phyloP scores from a whole-genome alignment of 73 alveolate species.

The Effrenium voratum region DNA sequence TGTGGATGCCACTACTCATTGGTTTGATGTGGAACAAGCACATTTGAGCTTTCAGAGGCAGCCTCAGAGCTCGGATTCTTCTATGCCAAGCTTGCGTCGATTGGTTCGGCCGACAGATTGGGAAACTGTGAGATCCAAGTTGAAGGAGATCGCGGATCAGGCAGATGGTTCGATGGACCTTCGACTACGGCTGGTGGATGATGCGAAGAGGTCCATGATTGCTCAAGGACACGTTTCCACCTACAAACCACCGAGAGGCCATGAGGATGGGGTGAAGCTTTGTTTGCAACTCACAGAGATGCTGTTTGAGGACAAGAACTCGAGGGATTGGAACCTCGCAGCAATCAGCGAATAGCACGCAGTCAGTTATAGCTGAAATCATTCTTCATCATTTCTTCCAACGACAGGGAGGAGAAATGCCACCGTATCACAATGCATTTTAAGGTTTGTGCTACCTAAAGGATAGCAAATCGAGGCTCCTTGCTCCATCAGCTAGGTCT shows the following conservation, averaged over 20 bases:
- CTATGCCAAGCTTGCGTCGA: conserved; percentile 62
- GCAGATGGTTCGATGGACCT: background rate
- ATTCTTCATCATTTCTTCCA: too few species aligned
- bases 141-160: background rate
- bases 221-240: conserved; percentile 18
- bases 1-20: conserved; percentile 33
- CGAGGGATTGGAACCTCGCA: conserved; percentile 2
- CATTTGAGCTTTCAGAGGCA: conserved; percentile 49
- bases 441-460: too few species aligned
- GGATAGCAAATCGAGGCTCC: too few species aligned
- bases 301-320: background rate
- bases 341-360: conserved; percentile 26
- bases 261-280: conserved; percentile 29
- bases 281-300: conserved; percentile 37
- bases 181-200: conserved; percentile 19
- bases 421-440: too few species aligned
- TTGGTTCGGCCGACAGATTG: conserved; percentile 77
- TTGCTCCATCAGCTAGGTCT: too few species aligned
- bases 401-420: too few species aligned
- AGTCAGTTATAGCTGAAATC: too few species aligned
- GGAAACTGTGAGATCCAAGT: conserved; percentile 47
- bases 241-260: background rate
- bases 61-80: conserved; percentile 24
- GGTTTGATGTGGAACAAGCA: conserved; percentile 64
- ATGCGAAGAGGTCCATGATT: conserved; percentile 19